Percentiles rank a stretch among this genome's conserved stretches.
phyloP scores from a whole-genome alignment of 1,284 basidiomycete species.

The Limonomyces culmigenus region DNA sequence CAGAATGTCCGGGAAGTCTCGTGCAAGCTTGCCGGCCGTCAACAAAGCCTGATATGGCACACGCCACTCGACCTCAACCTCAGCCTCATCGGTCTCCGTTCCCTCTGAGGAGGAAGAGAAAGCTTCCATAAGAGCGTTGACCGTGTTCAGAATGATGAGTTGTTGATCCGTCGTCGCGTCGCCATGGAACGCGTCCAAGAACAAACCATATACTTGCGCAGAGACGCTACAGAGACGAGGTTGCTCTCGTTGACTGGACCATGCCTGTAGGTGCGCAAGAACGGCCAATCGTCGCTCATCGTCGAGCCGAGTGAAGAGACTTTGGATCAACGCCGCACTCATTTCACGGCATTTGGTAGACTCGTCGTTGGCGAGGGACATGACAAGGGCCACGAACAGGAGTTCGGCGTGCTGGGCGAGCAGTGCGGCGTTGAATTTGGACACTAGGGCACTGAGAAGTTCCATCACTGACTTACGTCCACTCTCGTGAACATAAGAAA shows the following conservation, averaged over 20 bases:
- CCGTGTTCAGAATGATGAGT: constrained; percentile 30
- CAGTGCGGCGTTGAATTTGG: constrained; percentile 72
- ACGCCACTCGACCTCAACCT: constrained; percentile 61
- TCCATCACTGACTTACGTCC: constrained; percentile 90
- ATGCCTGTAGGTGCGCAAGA: constrained; percentile 61
- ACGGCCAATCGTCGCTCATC: constrained; percentile 41
- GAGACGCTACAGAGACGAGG: constrained; percentile 54
- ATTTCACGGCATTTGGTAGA: constrained; percentile 79
- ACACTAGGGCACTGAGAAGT: constrained; percentile 65
- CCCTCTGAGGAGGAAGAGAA: constrained; percentile 13
- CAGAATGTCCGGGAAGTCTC: constrained; percentile 33
- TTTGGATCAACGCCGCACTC: constrained; percentile 71
- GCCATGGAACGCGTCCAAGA: constrained; percentile 47
- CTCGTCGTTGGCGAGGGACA: constrained; percentile 89
- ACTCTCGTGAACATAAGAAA: constrained; percentile 83
- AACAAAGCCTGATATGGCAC: constrained; percentile 71
- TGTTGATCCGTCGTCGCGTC: constrained; percentile 31
- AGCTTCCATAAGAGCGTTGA: constrained; percentile 13
- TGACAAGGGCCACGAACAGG: constrained; percentile 83
- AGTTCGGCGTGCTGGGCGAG: constrained; percentile 78
- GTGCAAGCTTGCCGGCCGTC: constrained; percentile 47
- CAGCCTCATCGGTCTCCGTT: constrained; percentile 27
- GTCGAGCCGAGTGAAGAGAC: constrained; percentile 54
- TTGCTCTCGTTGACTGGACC: constrained; percentile 56
- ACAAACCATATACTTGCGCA: constrained; percentile 67